Evolutionary conservation across 1,284 basidiomycete genomes (phyloP).

Genomic region (Trichosporon ovoides): DNA sequence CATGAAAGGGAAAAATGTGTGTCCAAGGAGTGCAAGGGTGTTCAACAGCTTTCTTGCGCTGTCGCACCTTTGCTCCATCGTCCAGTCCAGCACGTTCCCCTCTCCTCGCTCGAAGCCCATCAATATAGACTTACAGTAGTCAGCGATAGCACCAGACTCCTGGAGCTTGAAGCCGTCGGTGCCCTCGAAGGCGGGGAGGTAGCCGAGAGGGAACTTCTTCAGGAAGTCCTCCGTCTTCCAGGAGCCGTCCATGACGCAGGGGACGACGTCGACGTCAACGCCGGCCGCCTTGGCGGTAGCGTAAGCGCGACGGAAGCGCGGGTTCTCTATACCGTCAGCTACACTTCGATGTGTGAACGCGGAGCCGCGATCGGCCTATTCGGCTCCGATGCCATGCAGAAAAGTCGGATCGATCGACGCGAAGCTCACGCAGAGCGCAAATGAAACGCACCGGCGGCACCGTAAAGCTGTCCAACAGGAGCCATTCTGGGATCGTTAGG

Average conservation of each 20-base stretch:
- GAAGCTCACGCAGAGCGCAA: not conserved
- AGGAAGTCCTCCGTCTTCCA: conserved; percentile 72
- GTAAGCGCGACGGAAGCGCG: conserved; percentile 57
- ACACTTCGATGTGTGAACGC: not conserved
- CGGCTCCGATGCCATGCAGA: no score
- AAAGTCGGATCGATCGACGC: not conserved
- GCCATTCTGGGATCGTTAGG: conserved; percentile 30
- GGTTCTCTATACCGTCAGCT: conserved; percentile 35
- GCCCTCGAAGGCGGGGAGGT: conserved; percentile 76
- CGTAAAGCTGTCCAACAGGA: conserved; percentile 35
- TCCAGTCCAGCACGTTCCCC: not conserved
- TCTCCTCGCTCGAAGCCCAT: not conserved
- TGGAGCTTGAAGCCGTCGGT: conserved; percentile 71
- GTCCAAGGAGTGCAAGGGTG: not conserved
- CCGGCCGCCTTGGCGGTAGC: conserved; percentile 68
- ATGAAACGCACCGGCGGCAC: conserved; percentile 34
- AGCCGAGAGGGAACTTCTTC: conserved; percentile 73
- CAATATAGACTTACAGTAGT: conserved; percentile 67
- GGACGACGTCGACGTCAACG: conserved; percentile 62
- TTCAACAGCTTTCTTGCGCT: no score
- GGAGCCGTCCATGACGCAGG: conserved; percentile 51
- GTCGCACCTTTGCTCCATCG: not conserved
- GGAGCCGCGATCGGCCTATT: not conserved
- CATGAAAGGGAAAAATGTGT: conserved; percentile 36
- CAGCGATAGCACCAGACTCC: conserved; percentile 75